Evolutionary conservation across 1,284 basidiomycete genomes (phyloP).

Genomic region (Peniophora sp.): DNA sequence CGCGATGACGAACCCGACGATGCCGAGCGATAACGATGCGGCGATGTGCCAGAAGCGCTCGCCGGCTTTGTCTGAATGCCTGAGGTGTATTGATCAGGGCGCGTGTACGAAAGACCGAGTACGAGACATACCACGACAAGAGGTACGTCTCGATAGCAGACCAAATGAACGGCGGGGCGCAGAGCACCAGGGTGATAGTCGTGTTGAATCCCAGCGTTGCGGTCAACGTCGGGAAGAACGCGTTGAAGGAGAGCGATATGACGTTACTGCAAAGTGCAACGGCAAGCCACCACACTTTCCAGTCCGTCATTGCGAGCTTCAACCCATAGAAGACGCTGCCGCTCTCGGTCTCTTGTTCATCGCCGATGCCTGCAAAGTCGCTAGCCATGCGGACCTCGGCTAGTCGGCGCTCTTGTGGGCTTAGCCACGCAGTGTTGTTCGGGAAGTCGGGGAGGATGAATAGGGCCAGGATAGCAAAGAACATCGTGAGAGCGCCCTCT

Average conservation of each 20-base stretch:
- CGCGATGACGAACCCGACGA: conserved; percentile 67
- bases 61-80: conserved; percentile 61
- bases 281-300: conserved; percentile 68
- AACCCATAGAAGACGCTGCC: conserved; percentile 38
- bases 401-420: conserved; percentile 52
- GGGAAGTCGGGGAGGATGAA: conserved; percentile 77
- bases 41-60: conserved; percentile 64
- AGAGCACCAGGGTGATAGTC: conserved; percentile 59
- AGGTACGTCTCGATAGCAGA: conserved; percentile 46
- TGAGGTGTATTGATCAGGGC: conserved; percentile 16
- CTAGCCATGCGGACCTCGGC: conserved; percentile 67
- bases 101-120: background rate
- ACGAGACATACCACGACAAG: conserved; percentile 33
- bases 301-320: conserved; percentile 52
- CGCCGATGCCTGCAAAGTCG: conserved; percentile 45
- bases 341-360: conserved; percentile 30
- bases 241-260: conserved; percentile 64
- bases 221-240: conserved; percentile 61
- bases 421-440: conserved; percentile 47
- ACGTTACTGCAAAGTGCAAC: conserved; percentile 44
- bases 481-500: conserved; percentile 40
- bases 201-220: conserved; percentile 60
- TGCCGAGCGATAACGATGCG: conserved; percentile 45
- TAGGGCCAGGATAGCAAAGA: conserved; percentile 50
- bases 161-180: conserved; percentile 72